Evolutionary conservation across 2,329 filamentous ascomycete species (phyloP).

Genomic region (Aspergillus texensis): DNA sequence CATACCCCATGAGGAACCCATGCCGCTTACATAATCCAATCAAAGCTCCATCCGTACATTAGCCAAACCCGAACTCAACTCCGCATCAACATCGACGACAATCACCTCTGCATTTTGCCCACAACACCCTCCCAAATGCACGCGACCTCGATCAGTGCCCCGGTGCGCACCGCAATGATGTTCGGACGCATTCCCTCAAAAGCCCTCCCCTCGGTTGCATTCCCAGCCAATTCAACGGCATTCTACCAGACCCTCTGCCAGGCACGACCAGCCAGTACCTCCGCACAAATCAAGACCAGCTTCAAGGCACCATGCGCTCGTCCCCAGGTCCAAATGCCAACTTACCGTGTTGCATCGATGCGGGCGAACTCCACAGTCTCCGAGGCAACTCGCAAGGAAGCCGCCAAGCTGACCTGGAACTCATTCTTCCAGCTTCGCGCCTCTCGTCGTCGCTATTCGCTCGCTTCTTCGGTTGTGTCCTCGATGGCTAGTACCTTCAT

Average conservation of each 20-base stretch:
- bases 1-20: background rate
- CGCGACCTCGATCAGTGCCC: conserved; percentile 29
- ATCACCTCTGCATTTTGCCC: conserved; percentile 17
- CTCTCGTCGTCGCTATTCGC: conserved; percentile 79
- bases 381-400: conserved; percentile 32
- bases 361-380: conserved; percentile 34
- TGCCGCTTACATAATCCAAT: conserved; percentile 25
- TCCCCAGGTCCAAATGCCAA: conserved; percentile 13
- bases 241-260: conserved; percentile 27
- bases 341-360: conserved; percentile 15
- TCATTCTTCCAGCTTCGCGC: conserved; percentile 89
- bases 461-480: conserved; percentile 72
- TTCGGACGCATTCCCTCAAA: conserved; percentile 30
- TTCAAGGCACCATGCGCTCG: conserved; percentile 18
- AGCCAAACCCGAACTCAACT: background rate
- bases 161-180: conserved; percentile 37
- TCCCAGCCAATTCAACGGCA: conserved; percentile 21
- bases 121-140: conserved; percentile 27
- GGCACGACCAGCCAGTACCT: conserved; percentile 27
- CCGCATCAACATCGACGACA: conserved; percentile 14
- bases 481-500: conserved; percentile 63
- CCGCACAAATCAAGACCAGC: conserved; percentile 20
- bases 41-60: conserved; percentile 12
- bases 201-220: conserved; percentile 27
- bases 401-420: conserved; percentile 75